A percentile compares a stretch with the other conserved stretches of the same genome.
These are phyloP conservation scores for Suillus subaureus DNA, from an alignment of 768 basidiomycete genomes.

Conservation along the genomic window DNA sequence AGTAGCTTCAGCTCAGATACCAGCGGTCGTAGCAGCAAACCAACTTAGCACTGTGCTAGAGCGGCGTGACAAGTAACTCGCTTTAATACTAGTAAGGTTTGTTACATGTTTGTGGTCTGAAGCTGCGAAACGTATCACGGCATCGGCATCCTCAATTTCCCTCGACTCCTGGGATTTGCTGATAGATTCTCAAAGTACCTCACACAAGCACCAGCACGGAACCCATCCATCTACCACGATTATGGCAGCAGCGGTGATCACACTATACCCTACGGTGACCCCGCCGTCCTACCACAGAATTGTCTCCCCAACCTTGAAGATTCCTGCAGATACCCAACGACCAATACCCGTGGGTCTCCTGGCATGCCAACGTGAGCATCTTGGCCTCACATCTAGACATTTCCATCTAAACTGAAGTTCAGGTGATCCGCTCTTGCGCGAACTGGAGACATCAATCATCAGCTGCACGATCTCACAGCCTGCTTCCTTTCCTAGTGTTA, in stretches of 20 bases:
- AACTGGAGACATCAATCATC: conserved; percentile 60
- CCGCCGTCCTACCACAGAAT: conserved; percentile 68
- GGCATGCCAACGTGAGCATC: conserved; percentile 69
- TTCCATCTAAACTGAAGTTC: conserved; percentile 15
- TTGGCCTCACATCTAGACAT: conserved; percentile 10
- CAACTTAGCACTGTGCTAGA: background rate
- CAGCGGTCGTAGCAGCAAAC: background rate
- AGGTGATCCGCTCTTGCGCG: conserved; percentile 72
- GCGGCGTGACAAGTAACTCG: background rate
- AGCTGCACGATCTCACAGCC: conserved; percentile 50
- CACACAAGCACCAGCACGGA: background rate
- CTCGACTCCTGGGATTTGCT: conserved; percentile 6
- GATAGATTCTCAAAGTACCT: background rate
- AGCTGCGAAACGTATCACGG: background rate
- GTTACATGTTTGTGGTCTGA: background rate
- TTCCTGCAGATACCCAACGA: conserved; percentile 51
- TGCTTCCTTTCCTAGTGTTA: conserved; percentile 40
- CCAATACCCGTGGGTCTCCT: conserved; percentile 76
- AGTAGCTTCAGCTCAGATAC: background rate
- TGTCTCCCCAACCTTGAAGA: conserved; percentile 54
- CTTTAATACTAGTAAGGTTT: too few species aligned
- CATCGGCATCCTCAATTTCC: background rate
- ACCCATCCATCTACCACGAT: background rate
- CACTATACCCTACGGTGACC: conserved; percentile 46
- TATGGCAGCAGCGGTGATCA: conserved; percentile 39